phyloP scores from a whole-genome alignment of 805 yeast species.

The Candida berthetii region DNA sequence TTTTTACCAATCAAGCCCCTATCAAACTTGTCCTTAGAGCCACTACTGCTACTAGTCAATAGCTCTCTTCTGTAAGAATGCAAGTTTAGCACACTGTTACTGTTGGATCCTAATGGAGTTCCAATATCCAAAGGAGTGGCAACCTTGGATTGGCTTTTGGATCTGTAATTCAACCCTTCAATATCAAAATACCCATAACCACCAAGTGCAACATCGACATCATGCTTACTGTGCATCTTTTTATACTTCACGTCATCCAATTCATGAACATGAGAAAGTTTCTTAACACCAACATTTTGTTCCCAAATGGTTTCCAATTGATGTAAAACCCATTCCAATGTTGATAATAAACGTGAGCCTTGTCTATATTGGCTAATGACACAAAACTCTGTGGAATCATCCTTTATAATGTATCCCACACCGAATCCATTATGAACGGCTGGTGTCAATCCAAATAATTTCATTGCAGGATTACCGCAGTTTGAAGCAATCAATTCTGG shows the following conservation, averaged over 20 bases:
- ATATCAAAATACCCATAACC: slow-evolving; percentile 79
- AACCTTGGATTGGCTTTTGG: slow-evolving; percentile 36
- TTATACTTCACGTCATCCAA: slow-evolving; percentile 25
- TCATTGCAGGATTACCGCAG: slow-evolving; percentile 89
- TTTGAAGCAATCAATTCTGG: slow-evolving; percentile 54
- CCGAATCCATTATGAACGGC: slow-evolving; percentile 87
- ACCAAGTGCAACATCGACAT: slow-evolving; percentile 39
- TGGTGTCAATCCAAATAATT: slow-evolving; percentile 86
- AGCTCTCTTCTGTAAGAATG: not conserved
- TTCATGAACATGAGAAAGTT: slow-evolving; percentile 23
- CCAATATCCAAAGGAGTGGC: slow-evolving; percentile 12
- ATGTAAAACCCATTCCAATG: slow-evolving; percentile 60
- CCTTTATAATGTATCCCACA: slow-evolving; percentile 84
- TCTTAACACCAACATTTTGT: slow-evolving; percentile 12
- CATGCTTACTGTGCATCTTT: slow-evolving; percentile 2
- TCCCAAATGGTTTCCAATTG: slow-evolving; percentile 48
- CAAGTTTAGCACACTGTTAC: not conserved
- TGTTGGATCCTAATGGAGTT: not conserved
- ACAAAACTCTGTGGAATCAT: slow-evolving; percentile 74
- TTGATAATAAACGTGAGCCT: slow-evolving; percentile 70
- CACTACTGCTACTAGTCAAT: no score
- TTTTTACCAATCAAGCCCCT: slow-evolving; percentile 34
- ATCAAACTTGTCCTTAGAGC: slow-evolving; percentile 13
- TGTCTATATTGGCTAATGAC: slow-evolving; percentile 85
- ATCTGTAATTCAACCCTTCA: slow-evolving; percentile 56